Conservation (phyloP, 1,284 basidiomycete genomes). For the Trametes polyzona region DNA sequence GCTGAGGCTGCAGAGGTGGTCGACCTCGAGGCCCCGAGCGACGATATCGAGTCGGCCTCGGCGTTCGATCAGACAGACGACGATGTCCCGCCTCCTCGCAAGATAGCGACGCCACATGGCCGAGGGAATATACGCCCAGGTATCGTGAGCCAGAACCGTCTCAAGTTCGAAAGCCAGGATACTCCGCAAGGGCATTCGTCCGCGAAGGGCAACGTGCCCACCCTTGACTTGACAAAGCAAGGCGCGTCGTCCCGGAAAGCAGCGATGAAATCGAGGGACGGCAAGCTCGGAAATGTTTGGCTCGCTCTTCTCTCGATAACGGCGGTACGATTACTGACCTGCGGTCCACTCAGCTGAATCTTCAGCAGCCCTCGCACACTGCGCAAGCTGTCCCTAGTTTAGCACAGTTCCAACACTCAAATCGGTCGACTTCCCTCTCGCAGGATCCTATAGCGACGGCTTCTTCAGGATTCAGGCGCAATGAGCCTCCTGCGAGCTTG, state of each 20-base stretch:
- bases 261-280: slow-evolving; percentile 12
- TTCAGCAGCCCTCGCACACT: no score
- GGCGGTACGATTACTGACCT: no score
- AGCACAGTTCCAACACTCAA: background rate
- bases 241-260: slow-evolving; percentile 1
- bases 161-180: slow-evolving; percentile 3
- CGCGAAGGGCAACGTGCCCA: background rate
- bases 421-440: no score
- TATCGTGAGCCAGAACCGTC: slow-evolving; percentile 12
- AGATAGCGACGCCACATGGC: slow-evolving; percentile 10
- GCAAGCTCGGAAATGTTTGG: slow-evolving; percentile 1
- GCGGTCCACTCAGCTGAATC: no score
- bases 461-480: slow-evolving; percentile 14
- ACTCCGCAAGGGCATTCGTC: background rate
- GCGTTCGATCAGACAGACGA: slow-evolving; percentile 10
- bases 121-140: slow-evolving; percentile 6
- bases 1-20: background rate
- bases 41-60: slow-evolving; percentile 16
- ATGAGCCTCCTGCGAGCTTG: background rate
- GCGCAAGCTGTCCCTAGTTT: background rate
- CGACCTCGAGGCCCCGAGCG: slow-evolving; percentile 12
- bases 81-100: background rate
- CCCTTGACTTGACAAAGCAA: slow-evolving; percentile 5
- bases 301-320: no score
- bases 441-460: slow-evolving; percentile 11